Evolutionary conservation across 495 filamentous ascomycete species (phyloP), one percentile per base, ranked within the genome.

Genomic region (Mytilinidion resinicola): DNA sequence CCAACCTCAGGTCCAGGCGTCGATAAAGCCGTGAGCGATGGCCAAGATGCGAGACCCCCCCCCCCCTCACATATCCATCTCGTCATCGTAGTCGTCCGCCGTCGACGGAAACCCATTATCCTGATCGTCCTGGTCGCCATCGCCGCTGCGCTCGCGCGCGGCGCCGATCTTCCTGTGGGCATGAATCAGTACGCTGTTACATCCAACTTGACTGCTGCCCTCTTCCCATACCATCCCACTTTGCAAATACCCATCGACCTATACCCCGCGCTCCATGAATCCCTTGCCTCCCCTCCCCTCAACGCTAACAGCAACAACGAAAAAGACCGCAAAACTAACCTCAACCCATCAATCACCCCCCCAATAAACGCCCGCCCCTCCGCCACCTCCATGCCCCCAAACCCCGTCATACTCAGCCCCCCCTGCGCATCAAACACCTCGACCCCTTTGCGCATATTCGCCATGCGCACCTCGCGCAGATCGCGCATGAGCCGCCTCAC

Each of bases 351-450:
- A 61, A 96, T 84, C 9, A 96, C 89, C 0, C 88, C 88, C 21
- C 81, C 69, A 63, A 96, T 81, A 67, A 96, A 96, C 0, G 82
- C 88, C 63, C 93, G 80, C 51, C 85, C 86, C 71, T 96, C 95
- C 0, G 85, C 83, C 52, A 96, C 71, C 77, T 98, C 93, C 85
- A 98, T 88, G 2, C 85, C 85, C 2, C 93, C 93, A 12, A 96
- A 84, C 12, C 91, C 91, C 6, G 85, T 87, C 74, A 98, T 70
- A 38, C 82, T 82, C 21, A 88, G 78, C 44, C 89, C 81, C 17
- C 86, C 88, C 1, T 82, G 87, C 12, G 83, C 82, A 67, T 92
- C 85, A 41, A 96, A 68, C 7, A 81, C 76, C 51, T 81, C 81
- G 19, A 89, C 80, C 25, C 86, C 87, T 19, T 81, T 81, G 51